phyloP scores from a whole-genome alignment of 345 rosid species.

The Cardamine resedifolia region DNA sequence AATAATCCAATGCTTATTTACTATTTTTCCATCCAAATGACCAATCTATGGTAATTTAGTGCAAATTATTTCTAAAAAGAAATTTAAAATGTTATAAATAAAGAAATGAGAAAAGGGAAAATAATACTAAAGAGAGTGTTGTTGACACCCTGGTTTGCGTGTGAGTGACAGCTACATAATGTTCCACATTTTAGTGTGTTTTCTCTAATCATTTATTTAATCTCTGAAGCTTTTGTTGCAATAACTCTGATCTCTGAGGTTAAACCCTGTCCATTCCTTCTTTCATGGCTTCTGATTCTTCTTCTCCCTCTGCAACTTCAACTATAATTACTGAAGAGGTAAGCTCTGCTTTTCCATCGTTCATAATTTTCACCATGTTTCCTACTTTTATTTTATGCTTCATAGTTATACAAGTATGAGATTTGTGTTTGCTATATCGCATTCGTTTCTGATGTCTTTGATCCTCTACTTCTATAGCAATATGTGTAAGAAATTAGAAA shows the following conservation, averaged over 20 bases:
- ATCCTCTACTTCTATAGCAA: neutral
- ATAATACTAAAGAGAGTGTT: neutral
- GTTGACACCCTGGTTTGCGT: neutral
- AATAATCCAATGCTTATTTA: neutral
- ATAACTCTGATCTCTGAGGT: neutral
- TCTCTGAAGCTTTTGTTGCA: neutral
- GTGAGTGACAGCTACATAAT: neutral
- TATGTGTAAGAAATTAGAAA: neutral
- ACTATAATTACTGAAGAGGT: constrained; percentile 1
- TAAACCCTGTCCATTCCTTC: neutral
- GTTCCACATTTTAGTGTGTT: neutral
- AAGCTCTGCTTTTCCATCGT: neutral
- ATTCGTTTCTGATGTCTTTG: neutral
- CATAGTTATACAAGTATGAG: neutral
- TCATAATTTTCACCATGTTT: neutral
- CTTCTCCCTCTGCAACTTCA: neutral
- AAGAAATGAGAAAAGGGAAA: neutral
- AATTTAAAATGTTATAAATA: neutral
- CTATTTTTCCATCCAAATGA: neutral
- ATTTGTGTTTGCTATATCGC: neutral
- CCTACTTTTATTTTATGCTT: neutral
- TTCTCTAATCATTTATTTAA: neutral
- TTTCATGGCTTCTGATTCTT: neutral
- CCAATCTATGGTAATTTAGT: neutral
- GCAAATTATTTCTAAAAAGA: neutral